Base-by-base conservation (phyloP, 2,329 filamentous ascomycete species). In the Chrysoporthe cubensis region DNA sequence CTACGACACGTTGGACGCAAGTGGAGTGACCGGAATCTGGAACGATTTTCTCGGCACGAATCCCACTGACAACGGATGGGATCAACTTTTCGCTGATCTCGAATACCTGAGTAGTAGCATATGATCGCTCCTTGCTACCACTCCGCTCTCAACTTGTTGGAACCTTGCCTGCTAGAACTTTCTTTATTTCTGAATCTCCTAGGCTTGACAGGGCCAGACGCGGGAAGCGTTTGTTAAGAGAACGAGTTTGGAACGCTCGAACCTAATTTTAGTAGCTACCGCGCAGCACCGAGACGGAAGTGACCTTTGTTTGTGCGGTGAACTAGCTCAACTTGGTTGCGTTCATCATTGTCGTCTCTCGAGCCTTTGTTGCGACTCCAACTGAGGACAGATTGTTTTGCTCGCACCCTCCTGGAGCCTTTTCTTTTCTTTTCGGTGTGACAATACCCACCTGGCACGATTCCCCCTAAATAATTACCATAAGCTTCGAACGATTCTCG, bases 51-150 rank as follows among this genome's bases (percentile, higher is more conserved):
- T 68, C 4, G 64, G 63, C n/a, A 63, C 37, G 21, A 63, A 58
- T 4, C 40, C 61, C 7, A 63, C 65, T 1, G 65, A 68, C 14
- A 65, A 62, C 14, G 68, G 67, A 7, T 72, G 71, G 71, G 65
- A 68, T n/a, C 68, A 70, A 34, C 58, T 75, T 59, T 71, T 72
- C 70, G 71, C 70, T 26, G 71, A 72, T 59, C 40, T 72, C 8
- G 69, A 64, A 59, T 63, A 54, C 16, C 52, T 63, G 2, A 54
- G 26, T 46, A 42, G 37, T 21, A 43, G 62, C 48, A 64, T 64
- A 9, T 64, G 44, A 54, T 32, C 7, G 32, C n/a, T 34, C 16
- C 57, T 9, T 59, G 32, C 21, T 40, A 40, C 37, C 37, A 40
- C 9, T 40, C 37, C 37, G 9, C 37, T 40, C 7, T 40, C 9